Evolutionary conservation across 2,329 filamentous ascomycete species (phyloP), one percentile per base, ranked within the genome.

Genomic region (Pseudofabraea citricarpa): DNA sequence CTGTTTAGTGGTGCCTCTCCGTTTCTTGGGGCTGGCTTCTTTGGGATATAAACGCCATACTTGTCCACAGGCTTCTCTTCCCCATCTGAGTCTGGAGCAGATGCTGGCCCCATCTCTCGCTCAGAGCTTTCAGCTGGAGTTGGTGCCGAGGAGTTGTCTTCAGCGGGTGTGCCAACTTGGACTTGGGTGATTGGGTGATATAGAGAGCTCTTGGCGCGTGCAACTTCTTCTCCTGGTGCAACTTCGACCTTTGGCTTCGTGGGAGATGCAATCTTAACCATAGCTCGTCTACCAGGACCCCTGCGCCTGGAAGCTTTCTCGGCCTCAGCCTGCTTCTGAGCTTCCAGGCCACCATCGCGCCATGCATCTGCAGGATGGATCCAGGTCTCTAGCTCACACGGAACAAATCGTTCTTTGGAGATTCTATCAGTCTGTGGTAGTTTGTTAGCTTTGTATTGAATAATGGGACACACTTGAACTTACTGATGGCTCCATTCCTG

Each of bases 1-100:
- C 56, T 47, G 39, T 58, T 57, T 15, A 52, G 46, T 12, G 56
- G 55, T 19, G 46, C 44, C 16, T 52, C 49, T 19, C 52, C 50
- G 33, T 55, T 53, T 23, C 52, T 51, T 8, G 52, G 52, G 19
- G 44, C 51, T 12, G 46, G 46, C 35, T 55, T 53, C 19, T 53
- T 57, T 5, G 57, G 56, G 12, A 60, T 46, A 21, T 48, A 49
- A n/a, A 57, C 52, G 23, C 57, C 58, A 41, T 51, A 56, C 32
- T 56, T 49, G 40, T 62, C 60, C 12, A 49, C 46, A 20, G 52
- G 47, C 27, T 55, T 45, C 12, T 53, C 52, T 36, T 50, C 49
- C 7, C 47, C 50, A 31, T 50, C 50, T 5, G 49, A 46, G 13
- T 47, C 44, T 3, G 44, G 42, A 5, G 43, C 36, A 12, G 36